A percentile compares a stretch with the other conserved stretches of the same genome.
phyloP scores from a whole-genome alignment of 805 yeast species.

The Candida methanosorbosa region DNA sequence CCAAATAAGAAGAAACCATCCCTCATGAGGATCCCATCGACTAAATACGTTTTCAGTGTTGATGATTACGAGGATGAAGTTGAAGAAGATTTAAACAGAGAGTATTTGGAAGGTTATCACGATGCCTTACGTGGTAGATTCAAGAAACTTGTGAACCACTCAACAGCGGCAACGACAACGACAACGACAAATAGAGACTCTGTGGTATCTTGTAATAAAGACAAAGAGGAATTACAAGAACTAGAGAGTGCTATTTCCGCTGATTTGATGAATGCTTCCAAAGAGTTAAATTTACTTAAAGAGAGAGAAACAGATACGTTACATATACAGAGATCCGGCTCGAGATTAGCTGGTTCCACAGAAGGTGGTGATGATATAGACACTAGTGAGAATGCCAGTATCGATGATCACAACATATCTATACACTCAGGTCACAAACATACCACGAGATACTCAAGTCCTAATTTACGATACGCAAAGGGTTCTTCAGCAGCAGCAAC shows the following conservation, averaged over 20 bases:
- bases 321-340: neutral
- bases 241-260: slow-evolving; percentile 20
- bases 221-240: slow-evolving; percentile 10
- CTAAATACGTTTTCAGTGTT: slow-evolving; percentile 52
- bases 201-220: neutral
- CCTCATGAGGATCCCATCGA: slow-evolving; percentile 18
- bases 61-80: slow-evolving; percentile 77
- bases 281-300: slow-evolving; percentile 15
- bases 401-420: no score
- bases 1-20: slow-evolving; percentile 8
- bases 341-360: neutral
- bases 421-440: no score
- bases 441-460: neutral
- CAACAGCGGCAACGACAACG: slow-evolving; percentile 3
- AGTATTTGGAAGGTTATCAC: slow-evolving; percentile 63
- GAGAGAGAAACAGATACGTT: slow-evolving; percentile 18
- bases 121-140: slow-evolving; percentile 54
- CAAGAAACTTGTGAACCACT: slow-evolving; percentile 16
- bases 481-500: no score
- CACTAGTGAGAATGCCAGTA: neutral
- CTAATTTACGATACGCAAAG: no score
- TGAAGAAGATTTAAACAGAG: slow-evolving; percentile 47
- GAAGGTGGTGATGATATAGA: neutral
- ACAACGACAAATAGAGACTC: neutral
- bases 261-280: slow-evolving; percentile 14